These are phyloP conservation scores for Coemansia sp. DNA, from an alignment of 192 early-diverging fungal species.

Conservation along the genomic window DNA sequence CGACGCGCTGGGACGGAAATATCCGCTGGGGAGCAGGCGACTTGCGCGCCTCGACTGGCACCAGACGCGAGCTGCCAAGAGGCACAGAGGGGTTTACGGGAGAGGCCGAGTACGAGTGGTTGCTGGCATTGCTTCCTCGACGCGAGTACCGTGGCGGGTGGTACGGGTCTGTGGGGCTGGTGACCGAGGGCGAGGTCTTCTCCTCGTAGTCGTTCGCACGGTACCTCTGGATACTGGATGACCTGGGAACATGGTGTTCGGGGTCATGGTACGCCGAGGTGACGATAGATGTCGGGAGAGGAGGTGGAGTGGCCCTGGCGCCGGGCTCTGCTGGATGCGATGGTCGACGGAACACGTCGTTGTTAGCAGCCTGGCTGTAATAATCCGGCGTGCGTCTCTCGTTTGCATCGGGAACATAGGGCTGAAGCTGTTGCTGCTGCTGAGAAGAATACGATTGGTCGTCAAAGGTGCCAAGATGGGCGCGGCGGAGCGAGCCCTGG, in stretches of 20 bases:
- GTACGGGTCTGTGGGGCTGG: slow-evolving; percentile 6
- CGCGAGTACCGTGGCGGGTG: not conserved
- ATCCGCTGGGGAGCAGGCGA: slow-evolving; percentile 16
- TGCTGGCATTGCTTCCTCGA: slow-evolving; percentile 4
- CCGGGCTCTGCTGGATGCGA: not conserved
- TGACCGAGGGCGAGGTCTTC: slow-evolving; percentile 12
- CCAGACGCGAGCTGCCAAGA: not conserved
- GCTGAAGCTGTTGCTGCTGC: slow-evolving; percentile 27
- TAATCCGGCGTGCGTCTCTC: slow-evolving; percentile 37
- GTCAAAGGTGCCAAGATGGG: slow-evolving; percentile 6
- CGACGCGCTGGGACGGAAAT: slow-evolving; percentile 32
- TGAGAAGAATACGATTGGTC: not conserved
- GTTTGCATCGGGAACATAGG: slow-evolving; percentile 32
- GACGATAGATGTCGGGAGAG: too few relatives aligned
- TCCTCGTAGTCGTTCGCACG: slow-evolving; percentile 18
- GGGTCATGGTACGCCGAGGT: slow-evolving; percentile 14
- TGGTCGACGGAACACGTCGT: not conserved
- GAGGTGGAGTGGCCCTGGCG: too few relatives aligned
- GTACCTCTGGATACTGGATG: slow-evolving; percentile 19
- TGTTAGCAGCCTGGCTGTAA: slow-evolving; percentile 3
- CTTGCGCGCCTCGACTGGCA: not conserved
- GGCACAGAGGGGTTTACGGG: too few relatives aligned
- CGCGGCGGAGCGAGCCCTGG: slow-evolving; percentile 8
- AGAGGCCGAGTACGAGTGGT: too few relatives aligned
- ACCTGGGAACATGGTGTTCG: slow-evolving; percentile 12